Conservation (phyloP, 768 basidiomycete genomes). For the Suillus sp. region DNA sequence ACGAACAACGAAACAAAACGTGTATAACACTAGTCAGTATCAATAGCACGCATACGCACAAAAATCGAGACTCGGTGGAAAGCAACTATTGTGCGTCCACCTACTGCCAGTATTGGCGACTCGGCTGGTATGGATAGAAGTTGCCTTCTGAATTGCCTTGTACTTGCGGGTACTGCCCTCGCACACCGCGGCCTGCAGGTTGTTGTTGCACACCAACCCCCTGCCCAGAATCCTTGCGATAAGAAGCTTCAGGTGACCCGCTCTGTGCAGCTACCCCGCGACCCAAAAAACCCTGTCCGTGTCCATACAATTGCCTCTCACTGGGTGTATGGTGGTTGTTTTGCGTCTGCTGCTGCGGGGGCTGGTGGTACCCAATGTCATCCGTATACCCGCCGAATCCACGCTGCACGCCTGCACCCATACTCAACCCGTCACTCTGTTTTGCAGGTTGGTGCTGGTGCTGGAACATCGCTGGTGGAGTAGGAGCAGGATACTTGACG, state of each 20-base stretch:
- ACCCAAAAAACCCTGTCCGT: conserved; percentile 22
- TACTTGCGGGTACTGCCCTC: conserved; percentile 37
- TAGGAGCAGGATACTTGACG: conserved; percentile 74
- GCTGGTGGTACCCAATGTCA: conserved; percentile 56
- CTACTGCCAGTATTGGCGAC: conserved; percentile 59
- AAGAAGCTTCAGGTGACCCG: conserved; percentile 62
- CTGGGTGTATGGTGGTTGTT: conserved; percentile 6
- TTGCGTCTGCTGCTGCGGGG: conserved; percentile 58
- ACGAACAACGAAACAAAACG: neutral
- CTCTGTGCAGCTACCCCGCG: conserved; percentile 41
- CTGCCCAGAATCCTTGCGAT: conserved; percentile 30
- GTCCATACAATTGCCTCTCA: conserved; percentile 8
- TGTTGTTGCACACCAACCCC: conserved; percentile 41
- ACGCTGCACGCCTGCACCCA: conserved; percentile 39
- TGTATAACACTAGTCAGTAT: conserved; percentile 4
- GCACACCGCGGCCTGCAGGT: conserved; percentile 44
- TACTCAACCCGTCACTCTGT: conserved; percentile 47
- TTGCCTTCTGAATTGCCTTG: conserved; percentile 59
- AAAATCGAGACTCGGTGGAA: conserved; percentile 17
- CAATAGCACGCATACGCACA: neutral
- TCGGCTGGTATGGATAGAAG: conserved; percentile 73
- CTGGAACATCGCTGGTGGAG: conserved; percentile 45
- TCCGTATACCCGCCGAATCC: conserved; percentile 38
- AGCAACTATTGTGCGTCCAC: conserved; percentile 10
- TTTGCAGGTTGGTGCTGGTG: conserved; percentile 44